A percentile compares a stretch with the other conserved stretches of the same genome.
Conservation (phyloP, 768 basidiomycete genomes). For the Mycena epipterygia region DNA sequence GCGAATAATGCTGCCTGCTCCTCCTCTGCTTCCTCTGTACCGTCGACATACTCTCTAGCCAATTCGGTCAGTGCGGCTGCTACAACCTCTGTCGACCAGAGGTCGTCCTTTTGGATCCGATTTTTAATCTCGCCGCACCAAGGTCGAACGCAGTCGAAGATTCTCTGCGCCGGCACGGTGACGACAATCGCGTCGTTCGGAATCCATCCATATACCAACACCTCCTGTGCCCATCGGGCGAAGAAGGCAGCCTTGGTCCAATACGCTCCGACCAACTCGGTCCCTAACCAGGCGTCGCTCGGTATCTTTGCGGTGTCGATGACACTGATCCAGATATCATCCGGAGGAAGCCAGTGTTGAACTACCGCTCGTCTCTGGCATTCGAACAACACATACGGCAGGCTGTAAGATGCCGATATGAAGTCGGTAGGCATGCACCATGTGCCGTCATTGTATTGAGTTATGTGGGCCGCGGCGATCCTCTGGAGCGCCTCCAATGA, state of each 20-base stretch:
- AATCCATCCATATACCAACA: conserved; percentile 14
- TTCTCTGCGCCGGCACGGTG: neutral
- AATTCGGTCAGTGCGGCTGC: neutral
- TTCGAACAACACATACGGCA: conserved; percentile 11
- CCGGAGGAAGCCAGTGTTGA: too few relatives aligned
- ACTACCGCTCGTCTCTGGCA: neutral
- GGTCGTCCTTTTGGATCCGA: neutral
- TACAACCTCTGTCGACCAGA: conserved; percentile 1
- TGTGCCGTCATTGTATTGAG: neutral
- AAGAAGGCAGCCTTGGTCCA: neutral
- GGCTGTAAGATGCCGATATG: conserved; percentile 14
- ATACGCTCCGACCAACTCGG: conserved; percentile 16
- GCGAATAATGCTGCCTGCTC: neutral
- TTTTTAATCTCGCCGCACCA: conserved; percentile 8
- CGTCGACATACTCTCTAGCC: neutral
- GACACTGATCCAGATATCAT: conserved; percentile 13
- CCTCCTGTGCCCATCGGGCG: conserved; percentile 18
- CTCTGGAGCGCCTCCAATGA: neutral
- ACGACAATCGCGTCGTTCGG: neutral
- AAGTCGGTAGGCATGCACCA: neutral
- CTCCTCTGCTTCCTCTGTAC: neutral
- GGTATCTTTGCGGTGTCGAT: conserved; percentile 1
- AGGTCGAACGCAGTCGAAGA: neutral
- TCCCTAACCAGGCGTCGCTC: conserved; percentile 4
- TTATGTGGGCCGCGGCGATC: neutral